phyloP scores from a whole-genome alignment of 331 rosid genomes.

The Dryas integrifolia region DNA sequence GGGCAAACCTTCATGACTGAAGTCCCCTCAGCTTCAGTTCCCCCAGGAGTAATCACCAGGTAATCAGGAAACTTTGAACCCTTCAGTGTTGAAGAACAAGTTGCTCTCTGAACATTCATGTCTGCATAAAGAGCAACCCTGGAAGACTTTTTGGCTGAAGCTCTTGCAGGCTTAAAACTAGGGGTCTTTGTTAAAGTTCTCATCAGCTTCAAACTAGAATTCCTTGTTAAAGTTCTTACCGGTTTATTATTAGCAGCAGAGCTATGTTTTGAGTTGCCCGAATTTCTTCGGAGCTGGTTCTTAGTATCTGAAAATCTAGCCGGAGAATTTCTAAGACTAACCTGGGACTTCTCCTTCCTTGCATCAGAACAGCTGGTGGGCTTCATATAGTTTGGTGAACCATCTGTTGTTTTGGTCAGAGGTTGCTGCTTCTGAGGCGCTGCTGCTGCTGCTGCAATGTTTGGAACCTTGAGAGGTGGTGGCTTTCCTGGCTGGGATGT shows the following conservation, averaged over 20 bases:
- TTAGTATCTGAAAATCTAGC: conserved; percentile 30
- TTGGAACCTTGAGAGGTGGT: conserved; percentile 34
- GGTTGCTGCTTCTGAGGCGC: conserved; percentile 46
- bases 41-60: conserved; percentile 56
- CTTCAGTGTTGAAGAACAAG: conserved; percentile 81
- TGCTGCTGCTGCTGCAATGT: conserved; percentile 25
- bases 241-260: conserved; percentile 41
- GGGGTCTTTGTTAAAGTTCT: conserved; percentile 56
- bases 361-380: conserved; percentile 79
- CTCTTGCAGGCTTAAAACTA: conserved; percentile 59
- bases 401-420: conserved; percentile 29
- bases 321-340: conserved; percentile 41
- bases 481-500: conserved; percentile 41
- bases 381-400: conserved; percentile 88
- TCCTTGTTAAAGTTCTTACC: conserved; percentile 39
- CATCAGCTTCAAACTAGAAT: conserved; percentile 43
- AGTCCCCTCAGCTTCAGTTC: conserved; percentile 68
- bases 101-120: conserved; percentile 44
- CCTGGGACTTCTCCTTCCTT: conserved; percentile 63
- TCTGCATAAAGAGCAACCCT: conserved; percentile 45
- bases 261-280: conserved; percentile 30
- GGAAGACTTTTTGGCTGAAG: conserved; percentile 50
- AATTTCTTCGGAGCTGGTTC: conserved; percentile 30
- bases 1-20: conserved; percentile 75
- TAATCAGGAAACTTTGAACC: conserved; percentile 58